Conservation (phyloP, 2,329 filamentous ascomycete genomes). For the Aspergillus jensenii region DNA sequence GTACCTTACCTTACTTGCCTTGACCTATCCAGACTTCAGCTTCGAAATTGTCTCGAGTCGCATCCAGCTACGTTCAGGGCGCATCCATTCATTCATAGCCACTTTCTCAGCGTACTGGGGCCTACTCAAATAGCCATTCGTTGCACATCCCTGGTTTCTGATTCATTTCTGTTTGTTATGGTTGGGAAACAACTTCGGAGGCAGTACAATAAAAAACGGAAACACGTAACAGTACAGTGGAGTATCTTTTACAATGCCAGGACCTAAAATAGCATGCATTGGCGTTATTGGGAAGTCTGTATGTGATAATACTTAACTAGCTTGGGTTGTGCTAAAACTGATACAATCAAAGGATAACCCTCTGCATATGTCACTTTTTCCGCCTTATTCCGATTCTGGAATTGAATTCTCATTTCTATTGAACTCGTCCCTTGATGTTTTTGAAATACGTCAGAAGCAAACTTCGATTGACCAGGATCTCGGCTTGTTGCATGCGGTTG, state of each 20-base stretch:
- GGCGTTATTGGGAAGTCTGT: slow-evolving; percentile 93
- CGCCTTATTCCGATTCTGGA: slow-evolving; percentile 62
- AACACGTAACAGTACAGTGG: neutral
- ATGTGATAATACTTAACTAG: slow-evolving; percentile 29
- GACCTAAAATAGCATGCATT: slow-evolving; percentile 84
- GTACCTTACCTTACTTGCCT: no score
- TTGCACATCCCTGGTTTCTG: neutral
- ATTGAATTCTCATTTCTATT: slow-evolving; percentile 91
- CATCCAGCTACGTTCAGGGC: no score
- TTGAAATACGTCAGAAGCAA: slow-evolving; percentile 77
- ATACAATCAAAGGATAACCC: slow-evolving; percentile 75
- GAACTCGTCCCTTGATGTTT: slow-evolving; percentile 88
- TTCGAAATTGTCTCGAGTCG: no score
- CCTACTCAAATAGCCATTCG: neutral
- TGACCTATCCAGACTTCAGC: no score
- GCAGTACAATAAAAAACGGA: neutral
- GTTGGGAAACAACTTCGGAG: neutral
- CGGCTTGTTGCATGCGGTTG: slow-evolving; percentile 86
- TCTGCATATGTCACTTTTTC: slow-evolving; percentile 88
- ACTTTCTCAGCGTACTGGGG: neutral
- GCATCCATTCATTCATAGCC: neutral
- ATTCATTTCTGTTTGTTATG: neutral
- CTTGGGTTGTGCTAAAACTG: neutral
- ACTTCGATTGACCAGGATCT: slow-evolving; percentile 78
- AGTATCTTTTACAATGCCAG: slow-evolving; percentile 39